Conservation (phyloP, 2,329 filamentous ascomycete species). For the Neofusicoccum kwambonambiense region DNA sequence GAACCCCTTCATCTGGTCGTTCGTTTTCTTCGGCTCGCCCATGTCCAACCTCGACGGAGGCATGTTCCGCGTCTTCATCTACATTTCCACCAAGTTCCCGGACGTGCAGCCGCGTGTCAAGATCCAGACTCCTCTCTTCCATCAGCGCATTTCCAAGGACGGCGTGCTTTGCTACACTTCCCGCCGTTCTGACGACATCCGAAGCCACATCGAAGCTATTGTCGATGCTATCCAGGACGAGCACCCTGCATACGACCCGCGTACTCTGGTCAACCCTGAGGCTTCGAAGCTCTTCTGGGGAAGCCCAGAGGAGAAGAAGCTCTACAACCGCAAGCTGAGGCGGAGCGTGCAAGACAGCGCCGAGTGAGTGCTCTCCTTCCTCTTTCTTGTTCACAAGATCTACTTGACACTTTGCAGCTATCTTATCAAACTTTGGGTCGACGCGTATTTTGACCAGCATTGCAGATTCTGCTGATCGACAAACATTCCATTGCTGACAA, state of each 20-base stretch:
- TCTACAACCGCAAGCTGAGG: constrained; percentile 78
- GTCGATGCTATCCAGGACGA: constrained; percentile 84
- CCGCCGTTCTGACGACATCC: constrained; percentile 73
- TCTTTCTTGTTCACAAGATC: not conserved
- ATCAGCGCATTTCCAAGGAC: constrained; percentile 78
- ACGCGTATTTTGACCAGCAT: no score
- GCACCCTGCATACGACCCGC: constrained; percentile 81
- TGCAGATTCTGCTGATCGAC: no score
- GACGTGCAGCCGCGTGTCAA: constrained; percentile 81
- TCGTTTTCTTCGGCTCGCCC: constrained; percentile 87
- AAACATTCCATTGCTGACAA: no score
- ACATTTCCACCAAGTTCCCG: constrained; percentile 81
- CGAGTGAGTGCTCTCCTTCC: constrained; percentile 33
- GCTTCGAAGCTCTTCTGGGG: constrained; percentile 89
- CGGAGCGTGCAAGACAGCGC: constrained; percentile 65
- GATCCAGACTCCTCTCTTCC: constrained; percentile 80
- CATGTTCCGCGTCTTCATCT: constrained; percentile 76
- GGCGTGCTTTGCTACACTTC: constrained; percentile 75
- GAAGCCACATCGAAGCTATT: constrained; percentile 79
- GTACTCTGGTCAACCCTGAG: constrained; percentile 82
- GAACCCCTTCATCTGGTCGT: constrained; percentile 85
- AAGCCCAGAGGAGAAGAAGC: constrained; percentile 71
- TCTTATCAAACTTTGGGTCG: no score
- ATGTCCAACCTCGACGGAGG: constrained; percentile 94
- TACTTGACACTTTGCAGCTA: not conserved